Evolutionary conservation across 139 green algal genomes (phyloP).

Genomic region (Auxenochlorella pyrenoidosa): DNA sequence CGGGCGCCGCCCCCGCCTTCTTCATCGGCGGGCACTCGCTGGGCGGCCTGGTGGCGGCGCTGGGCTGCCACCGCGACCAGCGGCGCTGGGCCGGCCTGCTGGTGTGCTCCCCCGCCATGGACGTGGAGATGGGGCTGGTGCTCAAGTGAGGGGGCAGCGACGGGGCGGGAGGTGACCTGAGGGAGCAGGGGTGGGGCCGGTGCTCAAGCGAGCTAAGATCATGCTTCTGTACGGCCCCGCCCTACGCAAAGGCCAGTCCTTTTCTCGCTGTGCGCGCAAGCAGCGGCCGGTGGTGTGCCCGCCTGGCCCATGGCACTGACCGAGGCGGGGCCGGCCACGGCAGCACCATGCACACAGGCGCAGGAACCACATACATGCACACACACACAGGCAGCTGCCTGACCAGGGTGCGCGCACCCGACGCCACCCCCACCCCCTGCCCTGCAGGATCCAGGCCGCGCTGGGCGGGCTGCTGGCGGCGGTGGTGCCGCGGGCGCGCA

Average conservation of each 20-base stretch:
- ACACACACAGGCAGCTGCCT: not conserved
- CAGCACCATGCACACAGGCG: too few species aligned
- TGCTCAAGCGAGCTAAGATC: too few species aligned
- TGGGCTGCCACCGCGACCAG: conserved; percentile 52
- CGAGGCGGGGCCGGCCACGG: too few species aligned
- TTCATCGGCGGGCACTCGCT: conserved; percentile 75
- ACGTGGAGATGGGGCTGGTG: conserved; percentile 75
- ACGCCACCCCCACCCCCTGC: too few species aligned
- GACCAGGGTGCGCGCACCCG: too few species aligned
- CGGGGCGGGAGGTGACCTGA: too few species aligned
- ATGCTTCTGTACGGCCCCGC: too few species aligned
- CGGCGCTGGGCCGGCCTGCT: conserved; percentile 64
- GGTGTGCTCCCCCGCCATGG: conserved; percentile 69
- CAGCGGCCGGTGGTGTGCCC: not conserved
- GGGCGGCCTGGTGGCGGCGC: conserved; percentile 69
- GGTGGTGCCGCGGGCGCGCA: conserved; percentile 58
- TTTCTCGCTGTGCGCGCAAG: too few species aligned
- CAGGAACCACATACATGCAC: too few species aligned
- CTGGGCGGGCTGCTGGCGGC: conserved; percentile 65
- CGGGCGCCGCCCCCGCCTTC: not conserved
- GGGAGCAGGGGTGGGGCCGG: too few species aligned
- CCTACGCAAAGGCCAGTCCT: too few species aligned
- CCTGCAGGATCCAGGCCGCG: conserved; percentile 65
- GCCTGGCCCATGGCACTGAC: not conserved
- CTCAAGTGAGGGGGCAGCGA: conserved; percentile 74